Evolutionary conservation across 257 asterid genomes (phyloP), one percentile per base, ranked within the genome.

Genomic region (Striga asiatica): DNA sequence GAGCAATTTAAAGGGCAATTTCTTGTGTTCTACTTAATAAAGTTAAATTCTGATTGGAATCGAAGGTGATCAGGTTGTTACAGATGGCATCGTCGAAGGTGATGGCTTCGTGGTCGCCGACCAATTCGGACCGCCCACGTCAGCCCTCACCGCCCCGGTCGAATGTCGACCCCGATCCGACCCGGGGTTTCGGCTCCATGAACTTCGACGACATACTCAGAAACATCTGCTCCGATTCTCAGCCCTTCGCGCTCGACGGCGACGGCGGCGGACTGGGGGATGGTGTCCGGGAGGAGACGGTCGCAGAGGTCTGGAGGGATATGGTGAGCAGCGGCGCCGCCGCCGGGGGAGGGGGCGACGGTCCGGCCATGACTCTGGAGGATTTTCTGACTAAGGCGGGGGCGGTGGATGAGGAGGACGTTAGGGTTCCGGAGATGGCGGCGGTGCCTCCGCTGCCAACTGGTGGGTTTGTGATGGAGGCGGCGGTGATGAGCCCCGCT

Each of bases 51-150:
- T 11, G 27, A 31, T 32, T 12, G 59, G 13, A 28, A 31, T 52
- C 16, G 24, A 35, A 35, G 16, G 17, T 29, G 59, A 29, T 19
- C 11, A 9, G 11, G 13, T 28, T 27, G 5, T 18, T 6, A 28
- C 68, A 69, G 76, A 84, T 78, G 87, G 94, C 91, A 69, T 84
- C 83, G 64, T 76, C 85, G 61, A 76, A 73, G 85, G 83, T 81
- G 76, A 76, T 79, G 82, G 65, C 78, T 43, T 79, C 91, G 49
- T 65, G 80, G 42, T 77, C 88, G 42, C 76, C 81, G 54, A 45
- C 85, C 78, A 84, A 81, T 71, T 76, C 76, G 80, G 91, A 77
- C 75, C 83, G 50, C 54, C 74, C 94, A 62, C 80, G 71, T 54
- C 86, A 67, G 47, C 50, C 81, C 25, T 60, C 77, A 10, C 67